A percentile compares a stretch with the other conserved stretches of the same genome.
phyloP scores from a whole-genome alignment of 2,329 filamentous ascomycete genomes.

The Fusarium mexicanum region DNA sequence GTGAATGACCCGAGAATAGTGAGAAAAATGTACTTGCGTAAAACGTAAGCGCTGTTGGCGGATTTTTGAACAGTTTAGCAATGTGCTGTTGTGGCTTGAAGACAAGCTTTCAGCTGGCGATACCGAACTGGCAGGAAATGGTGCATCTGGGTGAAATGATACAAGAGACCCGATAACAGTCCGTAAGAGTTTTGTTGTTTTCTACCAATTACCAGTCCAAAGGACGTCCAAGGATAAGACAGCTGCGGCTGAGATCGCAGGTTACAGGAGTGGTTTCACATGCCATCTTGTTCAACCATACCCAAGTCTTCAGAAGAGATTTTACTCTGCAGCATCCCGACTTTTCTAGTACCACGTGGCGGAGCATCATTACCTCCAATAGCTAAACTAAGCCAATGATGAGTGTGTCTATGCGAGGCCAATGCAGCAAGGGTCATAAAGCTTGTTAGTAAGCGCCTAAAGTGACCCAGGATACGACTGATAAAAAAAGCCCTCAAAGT shows the following conservation, averaged over 20 bases:
- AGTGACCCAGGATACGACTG: background rate
- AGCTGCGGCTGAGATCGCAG: background rate
- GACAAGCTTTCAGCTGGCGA: background rate
- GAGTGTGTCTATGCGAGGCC: background rate
- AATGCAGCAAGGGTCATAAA: background rate
- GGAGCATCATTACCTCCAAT: background rate
- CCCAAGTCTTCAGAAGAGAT: background rate
- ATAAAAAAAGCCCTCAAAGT: background rate
- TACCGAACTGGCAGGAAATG: fast-evolving
- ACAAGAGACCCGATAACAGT: background rate
- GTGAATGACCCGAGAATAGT: background rate
- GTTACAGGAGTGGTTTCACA: background rate
- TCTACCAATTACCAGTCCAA: background rate
- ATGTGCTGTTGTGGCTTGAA: background rate
- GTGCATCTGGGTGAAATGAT: fast-evolving
- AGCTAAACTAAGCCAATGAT: background rate
- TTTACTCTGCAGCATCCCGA: background rate
- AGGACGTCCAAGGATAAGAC: background rate
- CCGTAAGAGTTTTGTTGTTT: background rate
- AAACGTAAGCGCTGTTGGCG: background rate
- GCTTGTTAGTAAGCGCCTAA: background rate
- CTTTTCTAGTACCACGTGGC: background rate
- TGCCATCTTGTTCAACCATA: background rate
- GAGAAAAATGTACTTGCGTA: background rate
- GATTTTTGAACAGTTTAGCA: background rate